Conservation (phyloP, 441 rosid species). For the Daphne laureola region DNA sequence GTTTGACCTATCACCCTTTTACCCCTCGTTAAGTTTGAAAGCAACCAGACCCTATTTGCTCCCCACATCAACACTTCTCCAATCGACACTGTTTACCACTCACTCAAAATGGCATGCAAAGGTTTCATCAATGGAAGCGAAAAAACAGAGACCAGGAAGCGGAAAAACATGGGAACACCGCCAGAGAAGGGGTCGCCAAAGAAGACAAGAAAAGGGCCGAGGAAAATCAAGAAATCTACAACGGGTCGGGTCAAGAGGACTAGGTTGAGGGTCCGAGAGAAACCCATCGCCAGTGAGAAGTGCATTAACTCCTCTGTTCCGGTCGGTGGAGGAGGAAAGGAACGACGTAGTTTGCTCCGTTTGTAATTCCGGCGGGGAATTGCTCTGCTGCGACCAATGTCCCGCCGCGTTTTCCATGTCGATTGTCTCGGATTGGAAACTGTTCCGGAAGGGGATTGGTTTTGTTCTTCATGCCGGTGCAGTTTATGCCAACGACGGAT, state of each 20-base stretch:
- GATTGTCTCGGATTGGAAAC: conserved; percentile 40
- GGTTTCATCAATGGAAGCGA: conserved; percentile 1
- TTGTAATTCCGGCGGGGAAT: conserved; percentile 47
- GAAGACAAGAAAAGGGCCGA: not conserved
- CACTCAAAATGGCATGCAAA: conserved; percentile 14
- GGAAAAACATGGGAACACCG: no score
- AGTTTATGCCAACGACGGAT: not conserved
- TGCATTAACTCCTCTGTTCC: no score
- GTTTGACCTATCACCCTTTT: no score
- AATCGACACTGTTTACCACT: not conserved
- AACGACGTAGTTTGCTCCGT: conserved; percentile 39
- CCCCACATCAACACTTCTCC: conserved; percentile 20
- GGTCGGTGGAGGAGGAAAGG: conserved; percentile 1
- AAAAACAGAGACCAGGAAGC: not conserved
- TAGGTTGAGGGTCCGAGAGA: conserved; percentile 5
- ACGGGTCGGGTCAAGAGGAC: conserved; percentile 1
- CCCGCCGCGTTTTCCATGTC: conserved; percentile 55
- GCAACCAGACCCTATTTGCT: no score
- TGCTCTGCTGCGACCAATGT: conserved; percentile 52
- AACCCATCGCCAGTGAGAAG: conserved; percentile 1
- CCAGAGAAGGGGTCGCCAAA: conserved; percentile 1
- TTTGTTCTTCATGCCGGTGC: conserved; percentile 62
- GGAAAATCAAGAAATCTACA: not conserved
- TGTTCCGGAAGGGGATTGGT: conserved; percentile 61
- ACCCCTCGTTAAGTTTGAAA: no score